Evolutionary conservation across 108 stramenopile species (phyloP).

Genomic region (Nannochloropsis oceanica): DNA sequence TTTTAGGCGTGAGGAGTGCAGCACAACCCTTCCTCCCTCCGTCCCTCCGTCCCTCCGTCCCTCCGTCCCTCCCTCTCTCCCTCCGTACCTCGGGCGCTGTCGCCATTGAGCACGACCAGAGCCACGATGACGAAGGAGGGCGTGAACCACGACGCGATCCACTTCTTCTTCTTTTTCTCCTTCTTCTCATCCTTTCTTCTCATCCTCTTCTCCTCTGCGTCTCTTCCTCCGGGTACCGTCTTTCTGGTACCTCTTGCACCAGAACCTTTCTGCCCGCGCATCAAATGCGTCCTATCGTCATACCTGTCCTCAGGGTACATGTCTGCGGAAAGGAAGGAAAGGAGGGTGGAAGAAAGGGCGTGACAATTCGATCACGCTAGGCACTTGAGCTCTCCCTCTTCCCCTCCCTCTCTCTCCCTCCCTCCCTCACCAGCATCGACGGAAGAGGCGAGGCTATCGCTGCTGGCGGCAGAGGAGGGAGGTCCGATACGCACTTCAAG

Average conservation of each 20-base stretch:
- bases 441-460: background rate
- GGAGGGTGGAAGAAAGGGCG: background rate
- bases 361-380: background rate
- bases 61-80: background rate
- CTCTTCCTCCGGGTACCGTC: background rate
- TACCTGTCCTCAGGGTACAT: background rate
- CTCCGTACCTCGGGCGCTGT: background rate
- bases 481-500: background rate
- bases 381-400: background rate
- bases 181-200: background rate
- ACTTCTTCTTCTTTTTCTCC: background rate
- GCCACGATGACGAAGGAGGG: background rate
- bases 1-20: too few relatives aligned
- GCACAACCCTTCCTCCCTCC: background rate
- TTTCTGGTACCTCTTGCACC: too few relatives aligned
- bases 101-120: background rate
- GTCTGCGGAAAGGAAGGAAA: background rate
- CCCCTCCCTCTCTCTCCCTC: background rate
- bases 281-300: too few relatives aligned
- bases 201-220: background rate
- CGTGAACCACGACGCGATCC: background rate
- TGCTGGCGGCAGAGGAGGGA: background rate
- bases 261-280: too few relatives aligned
- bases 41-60: background rate
- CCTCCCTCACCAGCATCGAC: background rate